phyloP scores from a whole-genome alignment of 805 yeast species.

The Sugiyamaella marilandica region DNA sequence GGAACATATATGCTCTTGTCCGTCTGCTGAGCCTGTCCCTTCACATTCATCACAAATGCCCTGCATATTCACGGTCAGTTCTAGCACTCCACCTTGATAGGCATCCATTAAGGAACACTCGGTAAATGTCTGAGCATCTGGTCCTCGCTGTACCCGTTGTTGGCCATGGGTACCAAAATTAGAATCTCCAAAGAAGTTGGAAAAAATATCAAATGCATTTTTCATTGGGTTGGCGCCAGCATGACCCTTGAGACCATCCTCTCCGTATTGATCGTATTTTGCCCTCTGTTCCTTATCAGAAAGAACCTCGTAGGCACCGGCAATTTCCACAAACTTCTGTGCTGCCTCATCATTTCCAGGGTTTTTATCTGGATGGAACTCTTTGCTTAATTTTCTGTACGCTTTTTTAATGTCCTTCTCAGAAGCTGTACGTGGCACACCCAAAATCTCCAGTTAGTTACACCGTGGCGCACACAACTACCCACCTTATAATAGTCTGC shows the following conservation, averaged over 20 bases:
- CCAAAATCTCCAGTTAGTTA: slow-evolving; percentile 44
- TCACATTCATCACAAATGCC: slow-evolving; percentile 71
- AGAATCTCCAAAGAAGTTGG: slow-evolving; percentile 51
- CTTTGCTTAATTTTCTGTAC: slow-evolving; percentile 72
- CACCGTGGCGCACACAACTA: neutral
- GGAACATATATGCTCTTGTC: slow-evolving; percentile 57
- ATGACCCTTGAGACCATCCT: slow-evolving; percentile 56
- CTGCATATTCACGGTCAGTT: slow-evolving; percentile 61
- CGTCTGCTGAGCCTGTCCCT: slow-evolving; percentile 85
- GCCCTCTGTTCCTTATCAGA: slow-evolving; percentile 85
- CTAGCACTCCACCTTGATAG: slow-evolving; percentile 61
- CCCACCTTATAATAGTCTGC: slow-evolving; percentile 1
- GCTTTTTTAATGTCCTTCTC: slow-evolving; percentile 84
- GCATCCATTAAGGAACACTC: slow-evolving; percentile 59
- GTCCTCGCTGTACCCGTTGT: slow-evolving; percentile 45
- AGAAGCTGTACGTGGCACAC: slow-evolving; percentile 60
- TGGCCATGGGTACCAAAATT: slow-evolving; percentile 23
- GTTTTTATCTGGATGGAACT: slow-evolving; percentile 94
- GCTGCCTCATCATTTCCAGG: slow-evolving; percentile 74
- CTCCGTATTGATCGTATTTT: slow-evolving; percentile 80
- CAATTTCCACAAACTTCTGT: slow-evolving; percentile 80
- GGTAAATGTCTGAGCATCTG: slow-evolving; percentile 53
- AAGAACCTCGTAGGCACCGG: slow-evolving; percentile 88
- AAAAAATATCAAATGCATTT: slow-evolving; percentile 60
- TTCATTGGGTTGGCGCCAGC: slow-evolving; percentile 35